Base-by-base conservation (phyloP, 2,329 filamentous ascomycete species). In the Fusarium brachygibbosum region DNA sequence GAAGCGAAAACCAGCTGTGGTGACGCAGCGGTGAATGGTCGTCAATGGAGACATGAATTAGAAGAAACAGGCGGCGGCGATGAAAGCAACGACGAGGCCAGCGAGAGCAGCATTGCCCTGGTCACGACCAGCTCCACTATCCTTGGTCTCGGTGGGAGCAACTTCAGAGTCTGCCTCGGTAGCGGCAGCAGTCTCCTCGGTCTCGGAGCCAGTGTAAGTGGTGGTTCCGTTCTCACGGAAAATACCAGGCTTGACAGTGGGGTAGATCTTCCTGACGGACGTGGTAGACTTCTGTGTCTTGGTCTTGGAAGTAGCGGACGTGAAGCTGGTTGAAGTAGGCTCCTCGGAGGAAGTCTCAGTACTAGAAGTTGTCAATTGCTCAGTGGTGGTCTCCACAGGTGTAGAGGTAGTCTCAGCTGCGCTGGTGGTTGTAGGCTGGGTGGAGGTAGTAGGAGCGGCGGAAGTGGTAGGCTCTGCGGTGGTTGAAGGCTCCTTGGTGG, bases 51-150 rank as follows among this genome's bases (percentile, higher is more conserved):
- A 58, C 35, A 52, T 61, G 49, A 41, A 66, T 73, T 77, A 87
- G 67, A 83, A 82, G 66, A 86, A 78, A 70, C 81, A 85, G 17
- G 82, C 82, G 28, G 86, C 83, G 25, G 85, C 86, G 32, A 87
- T 79, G 44, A 89, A 81, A 54, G 86, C 87, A 45, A 88, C 81
- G 42, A 88, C 79, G 23, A 89, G 80, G 45, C 87, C 85, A 10
- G 81, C 85, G 38, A 87, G 76, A 50, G 86, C 85, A 49, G 83
- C 81, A 53, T 82, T 83, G 50, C 84, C 83, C 68, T 86, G 82
- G 45, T 82, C 82, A 17, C 80, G 79, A 21, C 81, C 83, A 54
- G 78, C 79, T 68, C 86, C 84, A 65, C 79, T 86, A 70, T 82
- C 78, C 66, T 79, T 78, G 48, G 80, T 76, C 19, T 78, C 76